A percentile compares a stretch with the other conserved stretches of the same genome.
phyloP scores from a whole-genome alignment of 805 yeast species.

The Metschnikowia cubensis region DNA sequence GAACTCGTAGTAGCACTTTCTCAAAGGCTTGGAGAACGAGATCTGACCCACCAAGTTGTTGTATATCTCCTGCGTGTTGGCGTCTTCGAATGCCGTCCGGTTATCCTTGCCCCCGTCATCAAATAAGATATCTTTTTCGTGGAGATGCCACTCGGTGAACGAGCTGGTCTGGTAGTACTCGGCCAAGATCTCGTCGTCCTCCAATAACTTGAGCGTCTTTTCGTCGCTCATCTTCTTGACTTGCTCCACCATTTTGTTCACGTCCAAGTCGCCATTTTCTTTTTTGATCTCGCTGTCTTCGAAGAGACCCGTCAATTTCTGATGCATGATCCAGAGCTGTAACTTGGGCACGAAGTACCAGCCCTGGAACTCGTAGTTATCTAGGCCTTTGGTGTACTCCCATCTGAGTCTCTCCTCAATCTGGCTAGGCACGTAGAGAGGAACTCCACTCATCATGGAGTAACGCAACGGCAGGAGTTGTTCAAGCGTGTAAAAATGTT shows the following conservation, averaged over 20 bases:
- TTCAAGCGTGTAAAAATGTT: slow-evolving; percentile 17
- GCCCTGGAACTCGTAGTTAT: slow-evolving; percentile 6
- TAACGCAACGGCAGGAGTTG: slow-evolving; percentile 20
- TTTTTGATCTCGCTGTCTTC: slow-evolving; percentile 3
- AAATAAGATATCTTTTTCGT: slow-evolving; percentile 20
- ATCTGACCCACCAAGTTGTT: slow-evolving; percentile 6
- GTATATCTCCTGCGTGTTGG: background rate
- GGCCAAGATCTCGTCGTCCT: slow-evolving; percentile 18
- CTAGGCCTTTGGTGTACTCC: slow-evolving; percentile 19
- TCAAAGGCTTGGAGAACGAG: slow-evolving; percentile 7
- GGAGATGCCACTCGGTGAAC: slow-evolving; percentile 18
- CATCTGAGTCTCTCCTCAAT: slow-evolving; percentile 17
- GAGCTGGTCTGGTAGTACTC: slow-evolving; percentile 22
- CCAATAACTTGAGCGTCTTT: slow-evolving; percentile 20
- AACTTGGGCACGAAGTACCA: slow-evolving; percentile 18
- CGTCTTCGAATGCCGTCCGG: background rate
- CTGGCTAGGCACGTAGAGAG: slow-evolving; percentile 16
- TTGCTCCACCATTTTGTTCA: slow-evolving; percentile 14
- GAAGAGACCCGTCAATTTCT: slow-evolving; percentile 13
- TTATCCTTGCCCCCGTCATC: slow-evolving; percentile 11
- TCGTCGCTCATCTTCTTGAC: slow-evolving; percentile 25
- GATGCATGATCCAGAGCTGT: slow-evolving; percentile 19
- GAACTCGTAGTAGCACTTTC: slow-evolving; percentile 12
- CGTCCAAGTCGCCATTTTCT: slow-evolving; percentile 1
- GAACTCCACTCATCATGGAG: slow-evolving; percentile 18